Base-by-base conservation (phyloP, 2,329 filamentous ascomycete species). In the Pseudocercospora ulei region DNA sequence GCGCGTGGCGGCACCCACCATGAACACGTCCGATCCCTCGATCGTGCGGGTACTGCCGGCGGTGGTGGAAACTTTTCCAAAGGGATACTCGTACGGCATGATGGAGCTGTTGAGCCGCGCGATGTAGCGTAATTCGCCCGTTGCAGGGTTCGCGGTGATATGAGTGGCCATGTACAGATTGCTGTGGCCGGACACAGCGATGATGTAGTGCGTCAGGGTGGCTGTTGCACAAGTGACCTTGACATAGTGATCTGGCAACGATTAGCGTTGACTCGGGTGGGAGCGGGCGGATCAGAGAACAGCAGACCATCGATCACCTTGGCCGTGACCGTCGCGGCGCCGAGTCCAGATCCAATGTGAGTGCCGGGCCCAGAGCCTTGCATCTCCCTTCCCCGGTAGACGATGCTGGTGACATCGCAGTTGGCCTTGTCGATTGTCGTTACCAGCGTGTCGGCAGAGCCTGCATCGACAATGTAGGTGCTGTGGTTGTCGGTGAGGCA, bases 1-100 rank as follows among this genome's bases (percentile, higher is more conserved):
- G 24, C 77, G 70, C 0, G 77, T 81, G 56, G 81, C 64, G 13
- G 75, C 72, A 46, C 65, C 60, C 28, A 81, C 73, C 5, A 75
- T 43, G 52, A 71, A 81, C 5, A 64, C 61, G 34, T 65, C 62
- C 1, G 55, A 58, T 1, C 61, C 76, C 55, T 80, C 77, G 35
- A 80, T 64, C 2, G 70, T 65, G 6, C 63, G 64, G 18, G 67
- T 67, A 17, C 55, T 59, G 18, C 67, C 68, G 1, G 60, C 61
- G 0, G 73, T 79, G 14, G 67, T 74, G 0, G 76, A 47, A 8
- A 34, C 35, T 6, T 40, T 25, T 12, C 44, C 44, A 3, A 42
- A 47, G 2, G 44, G 44, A 16, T 44, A 47, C 23, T 41, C 38
- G 3, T 19, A 36, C 9, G 44, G 44, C 5, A 47, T 9, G 13